Conservation (phyloP, 495 filamentous ascomycete species). For the Opeltia flavorubescens region DNA sequence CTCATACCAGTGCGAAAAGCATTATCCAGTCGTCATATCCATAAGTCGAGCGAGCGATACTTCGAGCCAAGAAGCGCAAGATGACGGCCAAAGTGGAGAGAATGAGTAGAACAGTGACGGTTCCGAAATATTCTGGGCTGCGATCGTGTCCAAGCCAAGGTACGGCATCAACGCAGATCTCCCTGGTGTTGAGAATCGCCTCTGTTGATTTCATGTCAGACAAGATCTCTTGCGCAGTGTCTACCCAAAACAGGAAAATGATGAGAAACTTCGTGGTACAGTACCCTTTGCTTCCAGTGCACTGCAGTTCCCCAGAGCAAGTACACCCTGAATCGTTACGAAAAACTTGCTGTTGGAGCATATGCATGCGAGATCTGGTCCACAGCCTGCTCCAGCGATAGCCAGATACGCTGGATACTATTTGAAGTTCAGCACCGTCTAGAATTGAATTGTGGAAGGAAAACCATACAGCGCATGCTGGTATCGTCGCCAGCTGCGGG, state of each 20-base stretch:
- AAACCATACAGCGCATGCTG: too few species aligned
- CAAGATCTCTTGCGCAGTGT: too few species aligned
- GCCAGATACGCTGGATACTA: background rate
- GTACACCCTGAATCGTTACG: background rate
- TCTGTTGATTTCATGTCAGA: too few species aligned
- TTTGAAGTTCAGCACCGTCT: too few species aligned
- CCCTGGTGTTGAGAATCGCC: background rate
- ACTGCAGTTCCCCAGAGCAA: background rate
- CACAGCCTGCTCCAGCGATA: constrained; percentile 1
- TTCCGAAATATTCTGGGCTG: background rate
- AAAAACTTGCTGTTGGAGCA: background rate
- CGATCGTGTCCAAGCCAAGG: background rate
- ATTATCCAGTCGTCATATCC: background rate
- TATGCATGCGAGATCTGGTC: background rate
- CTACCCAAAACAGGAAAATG: too few species aligned
- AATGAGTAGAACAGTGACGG: background rate
- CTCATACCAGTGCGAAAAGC: background rate
- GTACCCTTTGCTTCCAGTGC: background rate
- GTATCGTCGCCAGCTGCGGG: too few species aligned
- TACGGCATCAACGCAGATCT: background rate
- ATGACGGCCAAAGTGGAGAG: background rate
- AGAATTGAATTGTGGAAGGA: too few species aligned
- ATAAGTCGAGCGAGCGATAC: background rate
- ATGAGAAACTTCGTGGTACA: too few species aligned
- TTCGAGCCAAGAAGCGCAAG: background rate